A percentile compares a stretch with the other conserved stretches of the same genome.
Conservation (phyloP, 2,329 filamentous ascomycete species). For the Fusarium proliferatum region DNA sequence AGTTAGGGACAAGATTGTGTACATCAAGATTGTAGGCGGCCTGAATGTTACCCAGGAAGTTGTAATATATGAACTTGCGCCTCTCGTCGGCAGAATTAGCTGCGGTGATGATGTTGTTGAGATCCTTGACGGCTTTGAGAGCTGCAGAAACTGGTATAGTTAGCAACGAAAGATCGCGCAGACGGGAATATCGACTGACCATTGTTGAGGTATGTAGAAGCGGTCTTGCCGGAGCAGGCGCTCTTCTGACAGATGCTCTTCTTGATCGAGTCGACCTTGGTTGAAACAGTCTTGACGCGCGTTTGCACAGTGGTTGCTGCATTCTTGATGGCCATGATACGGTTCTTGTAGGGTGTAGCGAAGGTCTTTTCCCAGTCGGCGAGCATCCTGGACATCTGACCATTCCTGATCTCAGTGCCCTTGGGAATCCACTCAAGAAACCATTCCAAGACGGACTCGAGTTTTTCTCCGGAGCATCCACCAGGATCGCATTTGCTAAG, state of each 20-base stretch:
- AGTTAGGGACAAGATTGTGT: neutral
- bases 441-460: slow-evolving; percentile 1
- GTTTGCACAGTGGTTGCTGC: slow-evolving; percentile 7
- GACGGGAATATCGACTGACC: neutral
- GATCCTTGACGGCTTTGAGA: slow-evolving; percentile 14
- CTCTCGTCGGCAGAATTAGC: neutral
- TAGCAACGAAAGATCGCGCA: neutral
- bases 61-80: slow-evolving; percentile 18
- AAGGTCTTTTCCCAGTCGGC: slow-evolving; percentile 24
- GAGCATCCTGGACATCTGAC: slow-evolving; percentile 13
- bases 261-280: slow-evolving; percentile 4
- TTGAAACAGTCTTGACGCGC: neutral
- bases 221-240: slow-evolving; percentile 26
- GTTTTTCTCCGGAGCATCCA: neutral
- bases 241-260: slow-evolving; percentile 18
- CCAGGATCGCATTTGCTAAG: neutral
- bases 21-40: neutral
- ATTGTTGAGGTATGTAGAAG: slow-evolving; percentile 23
- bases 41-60: slow-evolving; percentile 13
- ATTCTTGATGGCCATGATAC: slow-evolving; percentile 16
- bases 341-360: slow-evolving; percentile 10
- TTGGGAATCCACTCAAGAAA: slow-evolving; percentile 22
- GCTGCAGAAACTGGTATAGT: neutral
- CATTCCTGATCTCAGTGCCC: slow-evolving; percentile 10
- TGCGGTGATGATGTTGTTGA: neutral